Conservation (phyloP, 148 eudicot genomes). For the Rheum nobile region DNA sequence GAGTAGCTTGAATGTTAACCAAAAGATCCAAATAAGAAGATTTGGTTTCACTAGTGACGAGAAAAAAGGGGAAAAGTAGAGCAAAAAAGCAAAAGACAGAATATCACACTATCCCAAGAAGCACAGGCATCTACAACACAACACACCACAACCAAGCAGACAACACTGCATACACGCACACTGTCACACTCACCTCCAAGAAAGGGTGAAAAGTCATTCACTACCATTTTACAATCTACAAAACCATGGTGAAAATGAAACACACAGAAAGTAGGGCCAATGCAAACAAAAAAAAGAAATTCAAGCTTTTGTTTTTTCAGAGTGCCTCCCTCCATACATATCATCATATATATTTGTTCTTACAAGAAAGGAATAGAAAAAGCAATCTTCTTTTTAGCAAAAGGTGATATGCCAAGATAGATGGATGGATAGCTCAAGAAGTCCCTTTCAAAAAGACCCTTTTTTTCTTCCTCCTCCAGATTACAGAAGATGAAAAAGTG, state of each 20-base stretch:
- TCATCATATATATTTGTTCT: constrained; percentile 4
- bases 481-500: background rate
- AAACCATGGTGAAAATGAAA: constrained; percentile 6
- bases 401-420: constrained; percentile 3
- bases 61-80: background rate
- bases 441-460: constrained; percentile 11
- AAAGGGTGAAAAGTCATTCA: background rate
- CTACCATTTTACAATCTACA: background rate
- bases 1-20: background rate
- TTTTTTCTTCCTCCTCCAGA: background rate
- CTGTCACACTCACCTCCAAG: background rate
- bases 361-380: constrained; percentile 3
- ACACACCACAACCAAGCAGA: constrained; percentile 1
- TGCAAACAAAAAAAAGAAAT: background rate
- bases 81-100: constrained; percentile 18
- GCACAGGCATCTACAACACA: constrained; percentile 28
- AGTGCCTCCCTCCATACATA: background rate
- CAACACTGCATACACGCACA: background rate
- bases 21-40: background rate
- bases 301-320: constrained; percentile 5
- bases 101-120: constrained; percentile 22
- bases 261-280: constrained; percentile 6
- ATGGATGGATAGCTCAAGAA: constrained; percentile 6
- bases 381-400: background rate
- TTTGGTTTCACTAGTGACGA: background rate